Conservation (phyloP, 768 basidiomycete species). For the Pleurotus citrinopileatus region DNA sequence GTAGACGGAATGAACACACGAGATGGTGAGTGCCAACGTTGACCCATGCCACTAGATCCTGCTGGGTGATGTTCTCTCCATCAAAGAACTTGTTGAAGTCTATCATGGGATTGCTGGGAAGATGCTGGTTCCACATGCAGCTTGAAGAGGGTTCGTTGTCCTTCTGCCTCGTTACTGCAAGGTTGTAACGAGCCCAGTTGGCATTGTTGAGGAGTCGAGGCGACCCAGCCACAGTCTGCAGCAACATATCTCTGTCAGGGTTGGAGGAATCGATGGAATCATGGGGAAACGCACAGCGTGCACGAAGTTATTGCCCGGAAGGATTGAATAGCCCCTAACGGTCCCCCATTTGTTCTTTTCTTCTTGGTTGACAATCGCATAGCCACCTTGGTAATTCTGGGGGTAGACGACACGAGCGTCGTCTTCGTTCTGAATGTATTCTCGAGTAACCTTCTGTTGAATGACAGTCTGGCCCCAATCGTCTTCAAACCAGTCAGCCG, state of each 20-base stretch:
- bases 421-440: constrained; percentile 49
- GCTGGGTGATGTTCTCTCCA: constrained; percentile 59
- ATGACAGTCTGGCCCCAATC: constrained; percentile 56
- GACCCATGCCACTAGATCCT: constrained; percentile 66
- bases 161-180: constrained; percentile 55
- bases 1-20: constrained; percentile 24
- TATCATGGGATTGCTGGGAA: constrained; percentile 53
- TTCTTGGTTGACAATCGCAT: constrained; percentile 54
- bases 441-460: constrained; percentile 49
- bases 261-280: neutral
- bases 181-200: constrained; percentile 65
- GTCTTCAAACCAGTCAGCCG: constrained; percentile 57
- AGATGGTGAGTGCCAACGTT: constrained; percentile 69
- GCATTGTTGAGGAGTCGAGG: constrained; percentile 60
- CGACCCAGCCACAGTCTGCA: constrained; percentile 53
- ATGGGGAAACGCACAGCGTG: constrained; percentile 38
- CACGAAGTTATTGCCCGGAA: constrained; percentile 54
- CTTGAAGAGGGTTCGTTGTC: constrained; percentile 60
- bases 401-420: constrained; percentile 51
- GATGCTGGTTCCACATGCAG: constrained; percentile 60
- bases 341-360: constrained; percentile 54
- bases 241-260: neutral
- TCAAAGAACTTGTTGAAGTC: constrained; percentile 65
- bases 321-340: constrained; percentile 58
- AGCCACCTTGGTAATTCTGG: constrained; percentile 53